Base-by-base conservation (phyloP, 2,329 filamentous ascomycete genomes). In the Pseudogymnoascus sp. region DNA sequence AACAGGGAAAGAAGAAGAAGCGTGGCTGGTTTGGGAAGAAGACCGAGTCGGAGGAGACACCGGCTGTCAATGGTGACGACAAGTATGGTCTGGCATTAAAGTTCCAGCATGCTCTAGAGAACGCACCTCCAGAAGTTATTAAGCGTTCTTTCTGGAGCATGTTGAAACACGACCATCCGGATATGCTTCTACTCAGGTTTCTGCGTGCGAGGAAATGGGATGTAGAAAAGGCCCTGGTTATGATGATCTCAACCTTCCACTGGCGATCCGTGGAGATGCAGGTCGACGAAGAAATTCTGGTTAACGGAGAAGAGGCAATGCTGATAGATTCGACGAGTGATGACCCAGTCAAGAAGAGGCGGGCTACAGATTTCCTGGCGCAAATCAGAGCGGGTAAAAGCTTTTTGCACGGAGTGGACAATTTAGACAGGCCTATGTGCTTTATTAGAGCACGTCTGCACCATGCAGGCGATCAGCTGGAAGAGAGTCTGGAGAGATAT, bases 191-290 rank as follows among this genome's bases (percentile, higher is more conserved):
- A 14, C 78, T 96, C 63, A 86, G 92, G 43, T 96, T 96, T 75
- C 79, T 96, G 63, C 83, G 92, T 61, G 92, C 92, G n/a, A 83
- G 92, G 53, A 96, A 96, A 77, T 99, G 95, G 95, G 91, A 99
- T 72, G 87, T 96, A 16, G 88, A 96, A 61, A 92, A 91, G 73
- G 95, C 95, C 3, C 81, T 97, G 25, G 84, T 96, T 68, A 99
- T 99, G 95, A 79, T 97, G 75, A 84, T 99, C 46, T 91, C 91
- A 2, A 96, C 95, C 0, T 90, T 97, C 84, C 89, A 91, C 74
- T 99, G 95, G 95, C 86, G 95, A 67, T 78, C 86, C 63, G 81
- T 83, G 38, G 91, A 96, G 65, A 88, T 95, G 82, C 86, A 91
- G 69, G 90, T 97, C 18, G 95, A 99, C 72, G 88, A 90, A 64